These are phyloP conservation scores for Globisporangium sylvaticum DNA, from an alignment of 352 stramenopile genomes.

Conservation along the genomic window DNA sequence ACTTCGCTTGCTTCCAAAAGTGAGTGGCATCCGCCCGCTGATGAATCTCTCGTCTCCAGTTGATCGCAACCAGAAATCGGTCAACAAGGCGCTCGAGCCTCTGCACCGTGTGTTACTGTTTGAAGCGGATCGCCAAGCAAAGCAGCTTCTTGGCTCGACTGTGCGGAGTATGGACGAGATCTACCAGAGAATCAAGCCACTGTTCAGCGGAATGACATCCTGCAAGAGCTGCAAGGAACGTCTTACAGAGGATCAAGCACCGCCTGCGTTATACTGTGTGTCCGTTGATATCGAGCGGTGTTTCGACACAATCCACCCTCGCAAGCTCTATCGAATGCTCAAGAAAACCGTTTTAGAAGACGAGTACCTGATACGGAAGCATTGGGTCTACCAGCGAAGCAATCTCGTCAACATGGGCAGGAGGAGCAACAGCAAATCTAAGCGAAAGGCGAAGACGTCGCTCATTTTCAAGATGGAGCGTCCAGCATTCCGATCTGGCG, in stretches of 20 bases:
- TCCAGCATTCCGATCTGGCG: conserved; percentile 46
- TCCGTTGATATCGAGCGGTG: conserved; percentile 76
- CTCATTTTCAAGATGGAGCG: conserved; percentile 64
- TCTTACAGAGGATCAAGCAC: not conserved
- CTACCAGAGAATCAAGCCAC: conserved; percentile 39
- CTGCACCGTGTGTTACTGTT: conserved; percentile 58
- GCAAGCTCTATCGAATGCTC: conserved; percentile 59
- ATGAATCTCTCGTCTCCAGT: conserved; percentile 65
- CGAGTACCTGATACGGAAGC: conserved; percentile 70
- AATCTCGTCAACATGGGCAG: conserved; percentile 15
- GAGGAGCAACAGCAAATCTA: conserved; percentile 4
- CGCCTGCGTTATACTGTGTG: conserved; percentile 45
- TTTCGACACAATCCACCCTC: conserved; percentile 74
- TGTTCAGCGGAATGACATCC: conserved; percentile 32
- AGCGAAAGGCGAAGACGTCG: not conserved
- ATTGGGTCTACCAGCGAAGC: conserved; percentile 63
- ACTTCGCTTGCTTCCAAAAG: conserved; percentile 64
- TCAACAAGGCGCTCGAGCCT: conserved; percentile 58
- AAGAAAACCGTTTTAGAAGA: conserved; percentile 64
- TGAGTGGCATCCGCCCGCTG: conserved; percentile 58
- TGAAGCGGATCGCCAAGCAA: conserved; percentile 52
- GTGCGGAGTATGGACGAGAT: conserved; percentile 73
- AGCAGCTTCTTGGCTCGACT: conserved; percentile 47
- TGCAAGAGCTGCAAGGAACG: conserved; percentile 30
- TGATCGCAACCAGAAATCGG: conserved; percentile 27